Conservation (phyloP, 2,329 filamentous ascomycete species). For the Falciphora oryzae region DNA sequence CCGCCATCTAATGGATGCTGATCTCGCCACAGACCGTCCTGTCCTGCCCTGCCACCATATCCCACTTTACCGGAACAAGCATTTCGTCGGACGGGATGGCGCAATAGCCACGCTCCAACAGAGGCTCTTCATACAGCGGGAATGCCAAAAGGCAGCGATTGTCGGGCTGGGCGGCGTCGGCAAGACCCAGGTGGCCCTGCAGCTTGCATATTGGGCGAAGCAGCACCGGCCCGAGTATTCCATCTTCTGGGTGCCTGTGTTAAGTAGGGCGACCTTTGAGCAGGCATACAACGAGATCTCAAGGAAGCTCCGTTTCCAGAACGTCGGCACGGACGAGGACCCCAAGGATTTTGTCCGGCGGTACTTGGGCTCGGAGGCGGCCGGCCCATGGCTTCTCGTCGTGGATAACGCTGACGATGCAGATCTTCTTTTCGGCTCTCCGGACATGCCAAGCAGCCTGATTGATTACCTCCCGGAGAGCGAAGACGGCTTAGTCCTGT, state of each 20-base stretch:
- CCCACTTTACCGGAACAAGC: conserved; percentile 17
- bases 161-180: conserved; percentile 34
- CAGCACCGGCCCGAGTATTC: conserved; percentile 28
- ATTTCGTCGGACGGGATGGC: conserved; percentile 21
- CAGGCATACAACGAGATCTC: conserved; percentile 31
- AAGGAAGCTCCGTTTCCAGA: conserved; percentile 25
- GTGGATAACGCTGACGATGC: conserved; percentile 37
- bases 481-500: conserved; percentile 22
- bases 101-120: conserved; percentile 20
- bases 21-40: too few species aligned
- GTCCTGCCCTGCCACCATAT: too few species aligned
- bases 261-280: conserved; percentile 31
- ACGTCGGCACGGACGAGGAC: conserved; percentile 45
- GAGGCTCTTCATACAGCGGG: conserved; percentile 19
- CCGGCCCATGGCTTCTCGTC: conserved; percentile 33
- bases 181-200: conserved; percentile 34
- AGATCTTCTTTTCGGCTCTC: conserved; percentile 21
- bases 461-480: conserved; percentile 27
- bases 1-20: too few species aligned
- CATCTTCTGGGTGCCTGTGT: conserved; percentile 38
- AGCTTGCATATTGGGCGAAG: conserved; percentile 32
- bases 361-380: conserved; percentile 21
- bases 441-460: conserved; percentile 17
- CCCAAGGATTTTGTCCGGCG: conserved; percentile 52
- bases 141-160: conserved; percentile 22